Percentiles rank a stretch among this genome's conserved stretches.
These are phyloP conservation scores for Lathyrus oleraceus DNA, from an alignment of 306 rosid genomes.

Conservation along the genomic window DNA sequence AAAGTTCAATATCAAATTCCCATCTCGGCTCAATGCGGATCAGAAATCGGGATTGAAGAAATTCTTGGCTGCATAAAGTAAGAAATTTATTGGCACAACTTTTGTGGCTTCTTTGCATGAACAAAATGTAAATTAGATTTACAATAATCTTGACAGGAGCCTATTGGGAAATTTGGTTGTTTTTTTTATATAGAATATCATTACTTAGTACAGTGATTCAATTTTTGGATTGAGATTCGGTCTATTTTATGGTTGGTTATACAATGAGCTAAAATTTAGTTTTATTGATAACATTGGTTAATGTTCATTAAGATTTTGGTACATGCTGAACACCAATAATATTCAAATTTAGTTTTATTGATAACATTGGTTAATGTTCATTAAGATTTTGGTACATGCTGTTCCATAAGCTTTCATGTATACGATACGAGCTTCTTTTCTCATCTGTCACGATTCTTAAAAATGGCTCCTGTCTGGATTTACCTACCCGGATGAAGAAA, in stretches of 20 bases:
- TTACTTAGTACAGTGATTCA: constrained; percentile 12
- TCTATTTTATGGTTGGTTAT: constrained; percentile 14
- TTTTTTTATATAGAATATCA: background rate
- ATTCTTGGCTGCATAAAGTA: constrained; percentile 42
- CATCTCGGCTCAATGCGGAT: constrained; percentile 48
- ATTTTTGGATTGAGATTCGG: constrained; percentile 21
- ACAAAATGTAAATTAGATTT: constrained; percentile 26
- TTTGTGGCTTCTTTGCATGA: constrained; percentile 4
- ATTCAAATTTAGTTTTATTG: background rate
- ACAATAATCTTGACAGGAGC: constrained; percentile 17
- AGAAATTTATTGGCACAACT: background rate
- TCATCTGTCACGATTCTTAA: background rate
- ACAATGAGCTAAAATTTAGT: constrained; percentile 3
- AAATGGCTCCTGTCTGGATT: background rate
- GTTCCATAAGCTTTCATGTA: background rate
- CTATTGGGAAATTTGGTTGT: constrained; percentile 4
- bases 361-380: background rate
- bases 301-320: background rate
- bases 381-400: background rate
- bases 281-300: background rate
- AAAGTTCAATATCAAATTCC: constrained; percentile 59
- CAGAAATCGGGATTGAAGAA: constrained; percentile 66
- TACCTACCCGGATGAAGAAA: background rate
- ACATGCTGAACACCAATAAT: background rate
- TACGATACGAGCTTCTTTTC: background rate